Conservation (phyloP, 768 basidiomycete species). For the Pisolithus albus region DNA sequence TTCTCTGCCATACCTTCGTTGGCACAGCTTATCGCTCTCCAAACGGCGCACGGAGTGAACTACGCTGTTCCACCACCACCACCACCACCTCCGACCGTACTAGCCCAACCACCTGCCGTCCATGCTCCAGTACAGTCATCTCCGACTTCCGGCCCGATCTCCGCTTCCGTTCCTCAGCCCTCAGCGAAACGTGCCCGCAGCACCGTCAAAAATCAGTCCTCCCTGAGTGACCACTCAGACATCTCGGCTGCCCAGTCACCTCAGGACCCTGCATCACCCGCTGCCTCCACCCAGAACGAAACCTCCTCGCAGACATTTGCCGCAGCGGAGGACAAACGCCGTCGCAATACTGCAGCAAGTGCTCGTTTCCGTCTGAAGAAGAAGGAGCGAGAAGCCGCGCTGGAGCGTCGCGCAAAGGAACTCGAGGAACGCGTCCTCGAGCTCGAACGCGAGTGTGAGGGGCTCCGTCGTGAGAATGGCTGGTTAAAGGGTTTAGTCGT, state of each 20-base stretch:
- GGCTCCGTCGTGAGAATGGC: constrained; percentile 79
- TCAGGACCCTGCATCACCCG: constrained; percentile 15
- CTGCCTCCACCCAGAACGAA: constrained; percentile 6
- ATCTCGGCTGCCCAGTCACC: constrained; percentile 20
- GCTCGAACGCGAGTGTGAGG: constrained; percentile 89
- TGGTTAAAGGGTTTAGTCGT: constrained; percentile 91
- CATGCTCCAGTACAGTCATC: background rate
- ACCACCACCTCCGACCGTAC: constrained; percentile 11
- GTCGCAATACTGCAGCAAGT: constrained; percentile 87
- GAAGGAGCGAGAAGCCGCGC: constrained; percentile 88
- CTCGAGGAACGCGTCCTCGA: constrained; percentile 71
- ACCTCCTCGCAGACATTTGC: constrained; percentile 28
- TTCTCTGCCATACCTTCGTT: constrained; percentile 43
- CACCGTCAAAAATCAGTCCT: constrained; percentile 43
- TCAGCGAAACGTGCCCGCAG: constrained; percentile 53
- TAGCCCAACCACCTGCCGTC: constrained; percentile 7
- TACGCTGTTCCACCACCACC: constrained; percentile 15
- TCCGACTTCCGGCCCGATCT: constrained; percentile 3
- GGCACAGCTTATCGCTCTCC: constrained; percentile 63
- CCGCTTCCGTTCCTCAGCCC: constrained; percentile 20
- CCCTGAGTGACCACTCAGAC: constrained; percentile 19
- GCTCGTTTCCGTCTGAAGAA: constrained; percentile 94
- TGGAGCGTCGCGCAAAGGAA: constrained; percentile 82
- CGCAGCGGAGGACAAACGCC: constrained; percentile 82
- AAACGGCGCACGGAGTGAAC: constrained; percentile 33